Percentiles rank a stretch among this genome's conserved stretches.
Evolutionary conservation across 768 basidiomycete genomes (phyloP).

Genomic region (Boletus vermiculosoides): DNA sequence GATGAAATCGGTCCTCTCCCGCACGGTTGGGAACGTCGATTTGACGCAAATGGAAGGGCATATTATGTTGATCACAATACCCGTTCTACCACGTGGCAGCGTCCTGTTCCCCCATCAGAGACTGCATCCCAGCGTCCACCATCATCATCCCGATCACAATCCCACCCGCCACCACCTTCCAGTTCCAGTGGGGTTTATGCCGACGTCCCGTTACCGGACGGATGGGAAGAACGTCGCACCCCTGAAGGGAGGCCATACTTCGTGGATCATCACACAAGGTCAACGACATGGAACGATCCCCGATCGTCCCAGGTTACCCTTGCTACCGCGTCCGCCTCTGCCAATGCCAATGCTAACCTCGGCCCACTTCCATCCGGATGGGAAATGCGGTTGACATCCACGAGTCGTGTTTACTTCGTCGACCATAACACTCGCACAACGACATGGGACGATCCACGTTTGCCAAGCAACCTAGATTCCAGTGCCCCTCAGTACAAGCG

Average conservation of each 20-base stretch:
- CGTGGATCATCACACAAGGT: conserved; percentile 76
- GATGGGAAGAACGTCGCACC: conserved; percentile 91
- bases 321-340: conserved; percentile 41
- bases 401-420: conserved; percentile 85
- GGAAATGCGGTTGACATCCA: conserved; percentile 92
- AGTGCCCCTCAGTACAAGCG: conserved; percentile 95
- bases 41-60: conserved; percentile 59
- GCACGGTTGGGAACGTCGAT: conserved; percentile 79
- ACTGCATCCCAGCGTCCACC: conserved; percentile 19
- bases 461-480: conserved; percentile 79
- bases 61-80: conserved; percentile 91
- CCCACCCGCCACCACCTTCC: conserved; percentile 30
- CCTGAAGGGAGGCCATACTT: conserved; percentile 81
- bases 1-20: conserved; percentile 68
- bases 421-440: conserved; percentile 90
- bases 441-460: conserved; percentile 89
- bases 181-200: conserved; percentile 38
- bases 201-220: conserved; percentile 75
- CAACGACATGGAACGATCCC: conserved; percentile 92
- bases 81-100: conserved; percentile 79
- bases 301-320: conserved; percentile 53
- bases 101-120: conserved; percentile 36
- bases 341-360: conserved; percentile 56
- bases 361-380: conserved; percentile 88
- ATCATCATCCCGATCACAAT: conserved; percentile 15